Conservation (phyloP, 257 asterid species). For the Plantago elongata region DNA sequence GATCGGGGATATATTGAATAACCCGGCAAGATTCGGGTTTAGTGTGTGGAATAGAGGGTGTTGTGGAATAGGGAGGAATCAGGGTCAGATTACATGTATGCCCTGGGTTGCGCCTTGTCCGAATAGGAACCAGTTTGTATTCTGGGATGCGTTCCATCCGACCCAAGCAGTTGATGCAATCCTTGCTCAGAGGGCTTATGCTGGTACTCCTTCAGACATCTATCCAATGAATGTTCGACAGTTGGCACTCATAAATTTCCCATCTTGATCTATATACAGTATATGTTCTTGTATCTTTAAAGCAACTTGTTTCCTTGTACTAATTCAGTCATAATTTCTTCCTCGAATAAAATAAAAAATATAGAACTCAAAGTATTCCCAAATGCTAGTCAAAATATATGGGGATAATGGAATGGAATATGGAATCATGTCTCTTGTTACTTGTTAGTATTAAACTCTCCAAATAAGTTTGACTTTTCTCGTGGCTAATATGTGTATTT, state of each 20-base stretch:
- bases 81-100: constrained; percentile 73
- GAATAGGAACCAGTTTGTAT: constrained; percentile 52
- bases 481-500: too few species aligned
- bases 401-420: too few species aligned
- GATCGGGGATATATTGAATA: constrained; percentile 65
- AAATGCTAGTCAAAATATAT: too few species aligned
- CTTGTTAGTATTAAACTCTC: too few species aligned
- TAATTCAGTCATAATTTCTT: too few species aligned
- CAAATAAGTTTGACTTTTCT: too few species aligned
- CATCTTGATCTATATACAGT: background rate
- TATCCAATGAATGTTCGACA: constrained; percentile 74
- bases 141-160: constrained; percentile 94
- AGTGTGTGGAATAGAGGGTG: constrained; percentile 60
- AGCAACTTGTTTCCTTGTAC: too few species aligned
- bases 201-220: constrained; percentile 56
- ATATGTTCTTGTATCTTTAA: too few species aligned
- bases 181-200: constrained; percentile 62
- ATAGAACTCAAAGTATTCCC: too few species aligned
- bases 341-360: too few species aligned
- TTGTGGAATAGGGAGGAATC: constrained; percentile 77
- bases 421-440: too few species aligned
- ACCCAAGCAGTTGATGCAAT: constrained; percentile 62
- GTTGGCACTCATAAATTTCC: constrained; percentile 52
- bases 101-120: constrained; percentile 51
- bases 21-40: constrained; percentile 49